Conservation (phyloP, 2,329 filamentous ascomycete species). For the Pseudogymnoascus sp. region DNA sequence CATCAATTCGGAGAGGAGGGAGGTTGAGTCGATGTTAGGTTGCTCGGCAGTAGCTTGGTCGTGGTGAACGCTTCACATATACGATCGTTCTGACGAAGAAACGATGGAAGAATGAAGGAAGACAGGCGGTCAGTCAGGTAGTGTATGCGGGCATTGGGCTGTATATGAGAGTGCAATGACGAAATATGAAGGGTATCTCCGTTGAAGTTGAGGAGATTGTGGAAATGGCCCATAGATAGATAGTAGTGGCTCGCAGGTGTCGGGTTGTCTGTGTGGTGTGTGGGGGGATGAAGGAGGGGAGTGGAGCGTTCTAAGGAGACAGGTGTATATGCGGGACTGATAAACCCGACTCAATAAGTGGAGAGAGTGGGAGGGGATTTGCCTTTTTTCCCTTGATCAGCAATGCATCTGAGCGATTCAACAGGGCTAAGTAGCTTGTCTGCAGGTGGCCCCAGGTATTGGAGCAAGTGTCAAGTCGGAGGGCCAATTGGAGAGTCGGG, state of each 20-base stretch:
- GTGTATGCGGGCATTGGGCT: conserved; percentile 1
- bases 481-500: neutral
- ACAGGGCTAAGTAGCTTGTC: conserved; percentile 4
- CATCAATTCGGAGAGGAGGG: neutral
- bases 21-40: neutral
- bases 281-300: conserved; percentile 2
- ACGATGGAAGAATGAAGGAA: neutral
- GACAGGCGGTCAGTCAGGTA: conserved; percentile 6
- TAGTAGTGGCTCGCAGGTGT: neutral
- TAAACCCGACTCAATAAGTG: neutral
- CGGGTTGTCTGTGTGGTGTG: neutral
- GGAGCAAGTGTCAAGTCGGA: conserved; percentile 1
- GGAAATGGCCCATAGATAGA: conserved; percentile 6
- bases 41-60: conserved; percentile 3
- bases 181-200: conserved; percentile 3
- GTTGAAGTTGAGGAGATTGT: conserved; percentile 1
- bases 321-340: conserved; percentile 4
- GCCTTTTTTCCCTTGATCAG: neutral
- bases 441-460: neutral
- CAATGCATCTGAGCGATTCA: neutral
- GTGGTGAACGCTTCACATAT: neutral
- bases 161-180: conserved; percentile 4
- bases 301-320: neutral
- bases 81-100: neutral
- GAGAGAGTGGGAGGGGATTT: neutral